phyloP scores from a whole-genome alignment of 129 eudicot genomes.

The Ambrosia artemisiifolia region DNA sequence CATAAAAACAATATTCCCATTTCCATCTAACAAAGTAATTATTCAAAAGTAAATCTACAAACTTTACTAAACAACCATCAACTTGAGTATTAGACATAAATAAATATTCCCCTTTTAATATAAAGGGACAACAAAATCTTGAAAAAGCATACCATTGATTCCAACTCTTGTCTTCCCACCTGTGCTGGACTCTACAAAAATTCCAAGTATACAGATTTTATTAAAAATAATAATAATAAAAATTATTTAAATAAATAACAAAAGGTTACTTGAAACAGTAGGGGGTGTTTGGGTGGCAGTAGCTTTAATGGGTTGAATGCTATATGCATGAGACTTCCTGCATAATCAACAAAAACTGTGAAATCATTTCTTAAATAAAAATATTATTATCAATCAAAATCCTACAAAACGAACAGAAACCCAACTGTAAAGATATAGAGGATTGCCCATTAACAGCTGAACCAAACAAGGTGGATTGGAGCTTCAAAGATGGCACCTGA shows the following conservation, averaged over 20 bases:
- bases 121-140: background rate
- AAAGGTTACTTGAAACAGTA: slow-evolving; percentile 44
- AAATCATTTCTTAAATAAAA: background rate
- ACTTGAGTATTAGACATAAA: background rate
- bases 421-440: slow-evolving; percentile 56
- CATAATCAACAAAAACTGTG: background rate
- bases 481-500: slow-evolving; percentile 46
- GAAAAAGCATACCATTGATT: slow-evolving; percentile 71
- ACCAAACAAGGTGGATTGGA: slow-evolving; percentile 49
- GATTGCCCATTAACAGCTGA: slow-evolving; percentile 30
- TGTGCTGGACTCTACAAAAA: slow-evolving; percentile 45
- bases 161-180: slow-evolving; percentile 80
- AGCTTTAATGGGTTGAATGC: slow-evolving; percentile 61
- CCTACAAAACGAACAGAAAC: slow-evolving; percentile 1
- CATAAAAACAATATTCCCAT: background rate
- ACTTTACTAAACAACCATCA: background rate
- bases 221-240: background rate
- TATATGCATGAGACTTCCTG: slow-evolving; percentile 43
- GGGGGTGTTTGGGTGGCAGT: slow-evolving; percentile 82
- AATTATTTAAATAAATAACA: too few relatives aligned
- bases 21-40: background rate
- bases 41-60: slow-evolving; percentile 1
- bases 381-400: background rate
- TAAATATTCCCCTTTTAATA: too few relatives aligned
- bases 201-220: background rate